phyloP scores from a whole-genome alignment of 2,329 filamentous ascomycete genomes.

The Metarhizium brunneum region DNA sequence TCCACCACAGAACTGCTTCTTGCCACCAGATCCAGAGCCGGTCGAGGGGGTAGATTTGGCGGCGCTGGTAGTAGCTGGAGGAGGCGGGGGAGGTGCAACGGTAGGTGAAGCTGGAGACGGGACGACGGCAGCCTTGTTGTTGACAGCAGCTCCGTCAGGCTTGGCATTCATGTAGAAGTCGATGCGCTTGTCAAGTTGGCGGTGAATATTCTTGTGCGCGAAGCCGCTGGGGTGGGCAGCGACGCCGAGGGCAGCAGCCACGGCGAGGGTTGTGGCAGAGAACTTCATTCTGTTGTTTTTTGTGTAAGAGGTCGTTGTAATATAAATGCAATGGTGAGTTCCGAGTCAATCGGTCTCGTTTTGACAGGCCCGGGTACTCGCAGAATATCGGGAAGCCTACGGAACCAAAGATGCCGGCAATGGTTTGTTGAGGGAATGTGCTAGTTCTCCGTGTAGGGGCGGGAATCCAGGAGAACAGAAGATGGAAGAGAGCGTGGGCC shows the following conservation, averaged over 20 bases:
- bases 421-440: conserved; percentile 6
- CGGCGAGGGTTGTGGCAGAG: conserved; percentile 24
- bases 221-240: conserved; percentile 31
- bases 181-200: conserved; percentile 19
- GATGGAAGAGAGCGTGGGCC: conserved; percentile 8
- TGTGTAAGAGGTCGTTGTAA: neutral
- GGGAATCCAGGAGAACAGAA: neutral
- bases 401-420: neutral
- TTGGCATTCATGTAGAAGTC: conserved; percentile 26
- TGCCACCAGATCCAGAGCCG: conserved; percentile 11
- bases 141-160: conserved; percentile 14
- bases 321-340: neutral
- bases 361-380: conserved; percentile 4
- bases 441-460: neutral
- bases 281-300: conserved; percentile 28
- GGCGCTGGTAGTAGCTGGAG: conserved; percentile 8
- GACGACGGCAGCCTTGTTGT: neutral
- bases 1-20: conserved; percentile 26
- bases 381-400: conserved; percentile 8
- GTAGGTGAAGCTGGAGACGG: neutral
- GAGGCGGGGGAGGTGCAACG: too few species aligned
- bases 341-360: conserved; percentile 4
- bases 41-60: conserved; percentile 6
- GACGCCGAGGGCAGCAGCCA: conserved; percentile 31
- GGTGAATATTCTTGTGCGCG: conserved; percentile 25